Conservation (phyloP, 805 yeast genomes). For the Suhomyces tanzawaensis region DNA sequence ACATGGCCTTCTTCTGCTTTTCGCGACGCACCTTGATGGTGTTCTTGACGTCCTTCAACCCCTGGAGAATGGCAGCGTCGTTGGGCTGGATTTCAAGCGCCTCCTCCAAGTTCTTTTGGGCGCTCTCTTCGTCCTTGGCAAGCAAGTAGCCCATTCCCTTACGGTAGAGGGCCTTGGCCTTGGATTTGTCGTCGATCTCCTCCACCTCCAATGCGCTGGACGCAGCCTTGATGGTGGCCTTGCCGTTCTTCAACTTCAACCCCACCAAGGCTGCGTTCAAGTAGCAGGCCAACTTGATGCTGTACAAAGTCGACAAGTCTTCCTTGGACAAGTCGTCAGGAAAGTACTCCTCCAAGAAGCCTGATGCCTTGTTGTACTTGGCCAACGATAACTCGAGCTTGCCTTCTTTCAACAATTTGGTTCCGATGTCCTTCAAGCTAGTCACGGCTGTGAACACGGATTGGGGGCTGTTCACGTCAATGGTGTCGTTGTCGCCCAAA, state of each 20-base stretch:
- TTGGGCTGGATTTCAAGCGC: slow-evolving; percentile 65
- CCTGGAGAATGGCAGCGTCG: slow-evolving; percentile 70
- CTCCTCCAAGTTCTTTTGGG: slow-evolving; percentile 59
- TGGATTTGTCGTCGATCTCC: slow-evolving; percentile 58
- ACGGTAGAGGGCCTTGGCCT: slow-evolving; percentile 84
- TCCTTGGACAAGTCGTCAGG: slow-evolving; percentile 66
- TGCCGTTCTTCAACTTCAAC: slow-evolving; percentile 57
- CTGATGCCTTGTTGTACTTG: slow-evolving; percentile 73
- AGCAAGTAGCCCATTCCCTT: slow-evolving; percentile 72
- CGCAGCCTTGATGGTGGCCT: slow-evolving; percentile 57
- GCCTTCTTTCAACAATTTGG: slow-evolving; percentile 66
- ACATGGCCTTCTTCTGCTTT: slow-evolving; percentile 70
- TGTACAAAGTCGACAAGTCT: slow-evolving; percentile 47
- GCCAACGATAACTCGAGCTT: slow-evolving; percentile 53
- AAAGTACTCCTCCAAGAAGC: slow-evolving; percentile 66
- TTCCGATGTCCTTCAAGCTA: slow-evolving; percentile 73
- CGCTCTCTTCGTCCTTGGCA: slow-evolving; percentile 66
- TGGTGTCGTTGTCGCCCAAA: slow-evolving; percentile 68
- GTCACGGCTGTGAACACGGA: slow-evolving; percentile 66
- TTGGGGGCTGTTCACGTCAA: slow-evolving; percentile 58
- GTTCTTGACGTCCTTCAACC: slow-evolving; percentile 57
- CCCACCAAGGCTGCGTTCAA: slow-evolving; percentile 76
- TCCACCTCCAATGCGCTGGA: slow-evolving; percentile 64
- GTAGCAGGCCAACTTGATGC: slow-evolving; percentile 60
- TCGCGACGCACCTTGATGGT: slow-evolving; percentile 53